phyloP scores from a whole-genome alignment of 1,139 yeast species.

The Wickerhamiella pararugosa region DNA sequence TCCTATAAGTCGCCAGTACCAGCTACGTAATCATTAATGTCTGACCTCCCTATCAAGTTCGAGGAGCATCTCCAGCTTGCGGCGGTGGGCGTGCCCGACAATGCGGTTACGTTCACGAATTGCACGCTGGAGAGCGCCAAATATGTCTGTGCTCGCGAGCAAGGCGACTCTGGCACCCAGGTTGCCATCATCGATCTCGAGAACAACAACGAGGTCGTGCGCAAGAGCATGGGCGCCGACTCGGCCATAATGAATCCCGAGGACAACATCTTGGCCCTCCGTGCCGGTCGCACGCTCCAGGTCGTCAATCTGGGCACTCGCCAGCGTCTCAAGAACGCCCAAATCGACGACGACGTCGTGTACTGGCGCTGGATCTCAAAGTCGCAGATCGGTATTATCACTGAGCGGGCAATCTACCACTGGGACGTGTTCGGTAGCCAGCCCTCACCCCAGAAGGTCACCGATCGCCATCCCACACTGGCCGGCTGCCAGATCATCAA shows the following conservation, averaged over 20 bases:
- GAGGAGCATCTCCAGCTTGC: constrained; percentile 87
- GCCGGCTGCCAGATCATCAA: constrained; percentile 81
- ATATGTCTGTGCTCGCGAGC: constrained; percentile 71
- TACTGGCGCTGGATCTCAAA: constrained; percentile 91
- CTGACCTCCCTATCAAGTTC: constrained; percentile 88
- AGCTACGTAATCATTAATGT: constrained; percentile 13
- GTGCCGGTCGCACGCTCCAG: constrained; percentile 94
- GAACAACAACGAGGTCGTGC: constrained; percentile 55
- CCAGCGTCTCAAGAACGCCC: constrained; percentile 78
- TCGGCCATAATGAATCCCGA: constrained; percentile 93
- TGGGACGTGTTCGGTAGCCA: constrained; percentile 77
- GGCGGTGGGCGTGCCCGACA: constrained; percentile 66
- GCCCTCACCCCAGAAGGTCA: constrained; percentile 61
- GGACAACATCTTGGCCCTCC: constrained; percentile 74
- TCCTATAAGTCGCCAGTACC: no score
- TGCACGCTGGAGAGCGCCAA: constrained; percentile 89
- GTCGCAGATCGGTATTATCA: constrained; percentile 65
- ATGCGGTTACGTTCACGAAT: constrained; percentile 79
- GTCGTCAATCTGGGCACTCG: constrained; percentile 80
- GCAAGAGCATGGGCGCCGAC: constrained; percentile 95
- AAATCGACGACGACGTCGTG: constrained; percentile 75
- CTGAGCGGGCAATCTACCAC: constrained; percentile 56
- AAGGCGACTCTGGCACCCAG: constrained; percentile 52
- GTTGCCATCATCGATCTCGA: constrained; percentile 85
- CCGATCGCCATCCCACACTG: constrained; percentile 72